Evolutionary conservation across 805 yeast genomes (phyloP).

Genomic region (Candida khao-thaluensis): DNA sequence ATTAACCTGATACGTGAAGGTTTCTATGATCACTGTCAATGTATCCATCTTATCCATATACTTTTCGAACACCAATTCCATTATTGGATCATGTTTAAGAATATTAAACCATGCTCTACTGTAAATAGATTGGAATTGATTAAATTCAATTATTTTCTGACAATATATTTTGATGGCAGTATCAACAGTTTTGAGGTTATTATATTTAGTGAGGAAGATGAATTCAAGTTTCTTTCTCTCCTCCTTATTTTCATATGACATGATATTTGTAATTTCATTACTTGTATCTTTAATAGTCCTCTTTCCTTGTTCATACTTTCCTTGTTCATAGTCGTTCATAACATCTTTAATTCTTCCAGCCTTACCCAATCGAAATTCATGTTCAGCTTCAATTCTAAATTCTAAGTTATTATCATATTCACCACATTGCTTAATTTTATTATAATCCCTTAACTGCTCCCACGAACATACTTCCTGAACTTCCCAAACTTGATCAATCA

Average conservation of each 20-base stretch:
- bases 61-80: constrained; percentile 7
- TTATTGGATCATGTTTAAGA: constrained; percentile 11
- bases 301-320: too few species aligned
- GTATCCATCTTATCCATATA: constrained; percentile 10
- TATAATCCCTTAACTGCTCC: constrained; percentile 14
- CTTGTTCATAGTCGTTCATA: background rate
- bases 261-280: too few species aligned
- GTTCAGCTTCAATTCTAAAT: background rate
- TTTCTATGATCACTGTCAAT: background rate
- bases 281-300: too few species aligned
- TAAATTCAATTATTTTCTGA: background rate
- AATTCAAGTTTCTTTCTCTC: background rate
- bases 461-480: constrained; percentile 15
- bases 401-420: constrained; percentile 11
- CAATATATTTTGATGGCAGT: background rate
- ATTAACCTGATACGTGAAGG: background rate
- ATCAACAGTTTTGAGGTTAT: constrained; percentile 1
- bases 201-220: background rate
- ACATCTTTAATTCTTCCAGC: background rate
- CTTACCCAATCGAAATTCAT: constrained; percentile 5
- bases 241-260: background rate
- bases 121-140: background rate
- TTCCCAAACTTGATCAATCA: constrained; percentile 17
- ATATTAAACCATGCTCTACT: constrained; percentile 9
- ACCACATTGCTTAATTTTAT: constrained; percentile 1